A percentile compares a stretch with the other conserved stretches of the same genome.
Evolutionary conservation across 345 rosid genomes (phyloP).

Genomic region (Eucalyptus lansdowneana): DNA sequence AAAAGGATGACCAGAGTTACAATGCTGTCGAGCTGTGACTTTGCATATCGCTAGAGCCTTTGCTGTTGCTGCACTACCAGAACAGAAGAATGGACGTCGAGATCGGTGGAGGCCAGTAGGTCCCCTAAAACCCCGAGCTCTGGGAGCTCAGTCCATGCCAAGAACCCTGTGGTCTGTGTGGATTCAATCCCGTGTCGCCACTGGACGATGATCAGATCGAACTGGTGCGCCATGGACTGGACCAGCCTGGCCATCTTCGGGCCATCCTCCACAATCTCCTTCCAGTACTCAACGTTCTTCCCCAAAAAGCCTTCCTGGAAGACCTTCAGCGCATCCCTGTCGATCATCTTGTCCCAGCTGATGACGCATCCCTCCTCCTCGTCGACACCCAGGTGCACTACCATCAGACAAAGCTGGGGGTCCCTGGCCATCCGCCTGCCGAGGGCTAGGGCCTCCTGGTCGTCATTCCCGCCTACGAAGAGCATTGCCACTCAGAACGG

Average conservation of each 20-base stretch:
- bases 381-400: slow-evolving; percentile 3
- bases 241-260: slow-evolving; percentile 11
- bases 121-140: slow-evolving; percentile 65
- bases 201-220: slow-evolving; percentile 37
- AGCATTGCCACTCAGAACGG: slow-evolving; percentile 8
- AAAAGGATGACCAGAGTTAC: neutral
- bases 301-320: neutral
- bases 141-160: slow-evolving; percentile 50
- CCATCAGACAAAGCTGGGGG: slow-evolving; percentile 7
- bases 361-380: neutral
- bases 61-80: slow-evolving; percentile 49
- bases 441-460: slow-evolving; percentile 34
- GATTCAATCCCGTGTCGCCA: slow-evolving; percentile 9
- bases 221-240: slow-evolving; percentile 7
- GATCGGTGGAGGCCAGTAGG: slow-evolving; percentile 43
- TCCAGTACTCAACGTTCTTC: neutral
- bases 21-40: neutral
- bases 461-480: slow-evolving; percentile 57
- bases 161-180: slow-evolving; percentile 24
- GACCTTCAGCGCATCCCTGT: slow-evolving; percentile 13
- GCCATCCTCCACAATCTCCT: slow-evolving; percentile 20
- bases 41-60: neutral
- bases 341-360: slow-evolving; percentile 22
- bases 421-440: slow-evolving; percentile 32
- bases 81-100: slow-evolving; percentile 21